Evolutionary conservation across 352 stramenopile genomes (phyloP).

Genomic region (Globisporangium spiculum): DNA sequence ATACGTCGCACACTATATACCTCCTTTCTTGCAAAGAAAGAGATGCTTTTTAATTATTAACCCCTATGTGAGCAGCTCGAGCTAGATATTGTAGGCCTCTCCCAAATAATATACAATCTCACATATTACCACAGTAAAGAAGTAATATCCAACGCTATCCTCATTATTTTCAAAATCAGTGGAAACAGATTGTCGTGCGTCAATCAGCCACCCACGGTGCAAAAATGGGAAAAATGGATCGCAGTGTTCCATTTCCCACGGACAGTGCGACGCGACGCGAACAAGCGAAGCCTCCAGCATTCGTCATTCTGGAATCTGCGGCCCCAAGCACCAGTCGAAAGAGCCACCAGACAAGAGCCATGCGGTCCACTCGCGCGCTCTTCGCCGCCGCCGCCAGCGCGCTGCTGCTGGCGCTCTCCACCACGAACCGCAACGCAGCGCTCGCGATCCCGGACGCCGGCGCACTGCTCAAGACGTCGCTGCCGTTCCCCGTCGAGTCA

Average conservation of each 20-base stretch:
- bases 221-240: neutral
- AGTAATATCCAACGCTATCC: too few species aligned
- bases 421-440: conserved; percentile 7
- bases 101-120: too few species aligned
- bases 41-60: too few species aligned
- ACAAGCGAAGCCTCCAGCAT: too few species aligned
- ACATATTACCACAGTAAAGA: too few species aligned
- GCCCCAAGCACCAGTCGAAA: conserved; percentile 11
- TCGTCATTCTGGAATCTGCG: conserved; percentile 8
- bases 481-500: conserved; percentile 53
- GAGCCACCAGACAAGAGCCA: neutral
- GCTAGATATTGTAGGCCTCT: too few species aligned
- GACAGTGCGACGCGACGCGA: too few species aligned
- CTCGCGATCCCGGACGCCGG: conserved; percentile 14
- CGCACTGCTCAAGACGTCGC: conserved; percentile 13
- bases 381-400: neutral
- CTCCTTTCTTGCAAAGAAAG: too few species aligned
- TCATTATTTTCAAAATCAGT: too few species aligned
- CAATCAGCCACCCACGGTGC: neutral
- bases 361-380: neutral
- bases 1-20: too few species aligned
- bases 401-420: conserved; percentile 12
- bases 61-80: too few species aligned
- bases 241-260: neutral
- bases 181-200: too few species aligned